These are phyloP conservation scores for Phragmites australis DNA, from an alignment of 176 grass and related monocot species.

Conservation along the genomic window DNA sequence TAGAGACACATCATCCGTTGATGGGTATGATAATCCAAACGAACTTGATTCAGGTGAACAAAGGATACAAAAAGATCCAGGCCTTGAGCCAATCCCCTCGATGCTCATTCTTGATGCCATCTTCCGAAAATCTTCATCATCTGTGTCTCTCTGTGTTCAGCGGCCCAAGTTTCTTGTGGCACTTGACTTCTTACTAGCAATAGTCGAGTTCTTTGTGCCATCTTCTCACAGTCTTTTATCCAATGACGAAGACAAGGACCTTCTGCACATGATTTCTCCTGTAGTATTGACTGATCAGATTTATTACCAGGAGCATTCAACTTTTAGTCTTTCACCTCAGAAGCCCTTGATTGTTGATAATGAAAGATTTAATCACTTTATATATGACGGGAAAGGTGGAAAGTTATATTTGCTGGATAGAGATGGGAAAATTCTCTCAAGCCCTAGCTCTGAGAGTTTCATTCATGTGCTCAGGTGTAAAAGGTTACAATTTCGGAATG, in stretches of 20 bases:
- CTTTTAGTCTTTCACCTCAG: constrained; percentile 73
- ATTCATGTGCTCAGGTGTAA: constrained; percentile 81
- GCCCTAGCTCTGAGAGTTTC: constrained; percentile 66
- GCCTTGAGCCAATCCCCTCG: constrained; percentile 69
- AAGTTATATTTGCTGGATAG: constrained; percentile 84
- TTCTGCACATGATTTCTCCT: constrained; percentile 59
- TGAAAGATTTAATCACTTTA: constrained; percentile 82
- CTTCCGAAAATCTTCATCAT: constrained; percentile 59
- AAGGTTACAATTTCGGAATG: constrained; percentile 79
- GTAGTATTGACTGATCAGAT: constrained; percentile 69
- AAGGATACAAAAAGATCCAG: constrained; percentile 61
- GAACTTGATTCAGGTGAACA: constrained; percentile 59
- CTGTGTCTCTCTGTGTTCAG: constrained; percentile 76
- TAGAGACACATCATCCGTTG: constrained; percentile 51
- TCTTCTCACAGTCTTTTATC: constrained; percentile 73
- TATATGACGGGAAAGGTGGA: constrained; percentile 94
- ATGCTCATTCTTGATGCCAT: constrained; percentile 96
- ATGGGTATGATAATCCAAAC: constrained; percentile 47
- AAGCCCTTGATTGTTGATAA: constrained; percentile 90
- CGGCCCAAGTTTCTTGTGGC: constrained; percentile 93
- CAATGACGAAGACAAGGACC: constrained; percentile 75
- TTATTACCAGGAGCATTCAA: constrained; percentile 65
- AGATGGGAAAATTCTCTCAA: constrained; percentile 60
- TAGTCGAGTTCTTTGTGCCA: constrained; percentile 92
- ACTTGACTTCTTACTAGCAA: constrained; percentile 87